Evolutionary conservation across 768 basidiomycete species (phyloP).

Genomic region (Albatrellus ellisii): DNA sequence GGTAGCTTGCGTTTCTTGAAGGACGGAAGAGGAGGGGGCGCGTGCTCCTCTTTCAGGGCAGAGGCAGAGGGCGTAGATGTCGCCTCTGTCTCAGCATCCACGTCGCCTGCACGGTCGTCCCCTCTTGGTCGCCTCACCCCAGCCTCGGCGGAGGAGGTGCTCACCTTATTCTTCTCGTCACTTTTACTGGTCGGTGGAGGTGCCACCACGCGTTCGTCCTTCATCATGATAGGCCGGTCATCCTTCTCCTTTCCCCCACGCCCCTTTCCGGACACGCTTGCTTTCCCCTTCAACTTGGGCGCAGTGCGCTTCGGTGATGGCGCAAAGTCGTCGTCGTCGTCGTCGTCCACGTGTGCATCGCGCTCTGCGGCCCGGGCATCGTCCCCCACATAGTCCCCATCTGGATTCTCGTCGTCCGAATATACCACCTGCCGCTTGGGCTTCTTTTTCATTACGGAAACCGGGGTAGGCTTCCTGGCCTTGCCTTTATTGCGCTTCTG

Average conservation of each 20-base stretch:
- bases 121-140: too few relatives aligned
- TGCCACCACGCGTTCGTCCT: slow-evolving; percentile 10
- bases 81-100: too few relatives aligned
- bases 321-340: background rate
- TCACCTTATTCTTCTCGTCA: background rate
- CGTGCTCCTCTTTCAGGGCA: too few relatives aligned
- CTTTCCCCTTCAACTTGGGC: slow-evolving; percentile 6
- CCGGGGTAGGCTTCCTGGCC: background rate
- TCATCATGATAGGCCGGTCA: slow-evolving; percentile 5
- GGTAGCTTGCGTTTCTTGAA: slow-evolving; percentile 14
- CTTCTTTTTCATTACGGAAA: slow-evolving; percentile 7
- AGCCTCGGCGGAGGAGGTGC: background rate
- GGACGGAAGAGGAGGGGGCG: slow-evolving; percentile 7
- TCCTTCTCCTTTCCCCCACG: slow-evolving; percentile 3
- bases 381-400: background rate
- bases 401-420: slow-evolving; percentile 4
- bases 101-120: too few relatives aligned
- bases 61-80: too few relatives aligned
- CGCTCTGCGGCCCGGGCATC: background rate
- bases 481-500: background rate
- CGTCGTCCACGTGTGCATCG: background rate
- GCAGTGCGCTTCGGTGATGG: background rate
- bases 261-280: background rate
- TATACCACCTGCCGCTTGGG: slow-evolving; percentile 6
- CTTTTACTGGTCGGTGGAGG: background rate